Base-by-base conservation (phyloP, 2,329 filamentous ascomycete species). In the Xylariaceae sp. region DNA sequence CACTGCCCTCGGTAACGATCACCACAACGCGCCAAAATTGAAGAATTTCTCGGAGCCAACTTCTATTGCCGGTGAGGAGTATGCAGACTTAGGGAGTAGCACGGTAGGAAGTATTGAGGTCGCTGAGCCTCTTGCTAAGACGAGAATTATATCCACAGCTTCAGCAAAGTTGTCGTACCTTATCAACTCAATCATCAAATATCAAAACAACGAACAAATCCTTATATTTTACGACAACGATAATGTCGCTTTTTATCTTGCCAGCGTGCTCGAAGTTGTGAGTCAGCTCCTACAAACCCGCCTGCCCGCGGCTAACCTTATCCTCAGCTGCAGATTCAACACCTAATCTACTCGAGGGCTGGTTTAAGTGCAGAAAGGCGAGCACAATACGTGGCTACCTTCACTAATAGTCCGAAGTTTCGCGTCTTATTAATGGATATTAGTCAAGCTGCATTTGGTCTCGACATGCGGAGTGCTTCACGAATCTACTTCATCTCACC, bases 181-280 rank as follows among this genome's bases (percentile, higher is more conserved):
- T 5, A 75, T 96, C 15, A 87, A 92, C 48, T 80, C 83, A 26
- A 85, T 97, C 10, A 71, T 86, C 4, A 76, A 81, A 46, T 78
- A 92, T 57, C 84, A 94, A 47, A 71, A 78, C 1, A 73, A 81
- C 0, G 92, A 96, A 65, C 96, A 97, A 71, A 94, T 95, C 3
- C 84, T 97, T 46, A 82, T 97, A 8, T 97, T 97, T 70, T 97
- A 96, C 69, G 91, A 96, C 56, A 88, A 89, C 26, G 88, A 94
- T 55, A 93, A 96, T 62, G 81, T 89, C 2, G 92, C 91, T 1
- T 96, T 84, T 70, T 96, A 95, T 73, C 82, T 97, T 32, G 89
- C 91, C 0, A 86, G 92, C 66, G 85, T 88, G 24, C 79, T 97
- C 0, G 92, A 97, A 61, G 79, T 93, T 26, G 78, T 81, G 62